Base-by-base conservation (phyloP, 257 asterid genomes). In the Nicotiana benthamiana region DNA sequence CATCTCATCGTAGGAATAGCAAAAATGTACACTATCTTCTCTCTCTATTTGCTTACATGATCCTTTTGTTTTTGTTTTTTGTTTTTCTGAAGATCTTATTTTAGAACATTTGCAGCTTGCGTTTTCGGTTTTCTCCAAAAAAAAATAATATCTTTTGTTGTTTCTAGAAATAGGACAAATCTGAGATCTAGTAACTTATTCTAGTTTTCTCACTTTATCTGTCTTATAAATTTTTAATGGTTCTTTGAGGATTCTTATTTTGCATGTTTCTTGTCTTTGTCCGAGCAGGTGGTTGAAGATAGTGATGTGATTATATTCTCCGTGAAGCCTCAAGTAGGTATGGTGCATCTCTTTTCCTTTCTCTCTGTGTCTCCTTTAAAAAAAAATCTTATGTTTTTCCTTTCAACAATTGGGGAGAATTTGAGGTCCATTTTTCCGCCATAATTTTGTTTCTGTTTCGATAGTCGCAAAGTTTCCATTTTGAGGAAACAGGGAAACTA, bases 281-380 rank as follows among this genome's bases (percentile, higher is more conserved):
- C 81, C 70, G 53, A 56, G 82, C 94, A 95, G 99, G 99, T 93
- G 30, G 97, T 93, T 83, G 89, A 90, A 88, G 93, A 89, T 75
- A 89, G 97, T 79, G 98, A 95, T 75, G 97, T 95, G 80, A 88
- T 95, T 77, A 70, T 93, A 72, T 89, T 95, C 85, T 93, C 98
- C 18, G 97, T 95, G 86, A 95, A 93, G 84, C 98, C 99, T 87
- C 98, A 95, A 93, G 88, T 90, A 79, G 96, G 97, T 95, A 95
- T 24, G 66, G 61, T 79, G 62, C 54, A 16, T 13, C n/a, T 30
- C 68, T 27, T 59, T 34, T 11, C 30, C 32, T 65, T 59, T 20
- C 43, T 80, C 20, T 15, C 53, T 40, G 81, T 65, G 30, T 48
- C 22, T 30, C 59, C 46, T 70, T 57, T 18, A 18, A 27, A 48